Conservation (phyloP, 2,329 filamentous ascomycete genomes). For the Diplodia intermedia region DNA sequence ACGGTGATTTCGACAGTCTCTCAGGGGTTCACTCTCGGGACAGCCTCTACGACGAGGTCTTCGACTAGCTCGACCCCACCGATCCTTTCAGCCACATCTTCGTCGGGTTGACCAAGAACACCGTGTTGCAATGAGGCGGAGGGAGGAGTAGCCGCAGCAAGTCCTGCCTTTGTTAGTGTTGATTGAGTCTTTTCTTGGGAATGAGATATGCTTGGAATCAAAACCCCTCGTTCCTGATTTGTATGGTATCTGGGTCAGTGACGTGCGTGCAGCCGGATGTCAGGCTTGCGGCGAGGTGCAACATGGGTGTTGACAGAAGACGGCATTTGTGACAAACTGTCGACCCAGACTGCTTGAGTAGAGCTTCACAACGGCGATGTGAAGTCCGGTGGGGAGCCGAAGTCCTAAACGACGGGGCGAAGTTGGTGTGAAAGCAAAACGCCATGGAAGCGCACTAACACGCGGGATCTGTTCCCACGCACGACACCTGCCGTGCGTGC, state of each 20-base stretch:
- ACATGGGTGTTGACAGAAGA: not conserved
- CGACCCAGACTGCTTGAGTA: not conserved
- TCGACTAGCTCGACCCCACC: not conserved
- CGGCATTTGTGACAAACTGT: not conserved
- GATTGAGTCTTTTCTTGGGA: not conserved
- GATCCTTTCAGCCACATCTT: slow-evolving; percentile 5
- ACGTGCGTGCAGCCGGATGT: not conserved
- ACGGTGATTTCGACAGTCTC: slow-evolving; percentile 15
- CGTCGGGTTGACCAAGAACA: slow-evolving; percentile 1
- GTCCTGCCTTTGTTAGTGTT: not conserved
- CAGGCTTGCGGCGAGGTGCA: not conserved
- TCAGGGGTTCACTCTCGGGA: not conserved
- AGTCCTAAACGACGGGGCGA: not conserved
- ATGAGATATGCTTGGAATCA: too few relatives aligned
- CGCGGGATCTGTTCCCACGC: not conserved
- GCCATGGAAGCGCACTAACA: not conserved
- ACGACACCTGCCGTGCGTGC: not conserved
- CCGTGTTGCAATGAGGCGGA: not conserved
- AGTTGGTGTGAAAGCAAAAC: slow-evolving; percentile 7
- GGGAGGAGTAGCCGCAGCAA: not conserved
- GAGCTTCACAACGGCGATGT: too few relatives aligned
- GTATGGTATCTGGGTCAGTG: too few relatives aligned
- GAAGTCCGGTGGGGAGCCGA: slow-evolving; percentile 23
- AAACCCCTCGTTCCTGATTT: too few relatives aligned
- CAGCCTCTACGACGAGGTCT: not conserved